phyloP scores from a whole-genome alignment of 1,284 basidiomycete genomes.

The Pseudozyma pruni region DNA sequence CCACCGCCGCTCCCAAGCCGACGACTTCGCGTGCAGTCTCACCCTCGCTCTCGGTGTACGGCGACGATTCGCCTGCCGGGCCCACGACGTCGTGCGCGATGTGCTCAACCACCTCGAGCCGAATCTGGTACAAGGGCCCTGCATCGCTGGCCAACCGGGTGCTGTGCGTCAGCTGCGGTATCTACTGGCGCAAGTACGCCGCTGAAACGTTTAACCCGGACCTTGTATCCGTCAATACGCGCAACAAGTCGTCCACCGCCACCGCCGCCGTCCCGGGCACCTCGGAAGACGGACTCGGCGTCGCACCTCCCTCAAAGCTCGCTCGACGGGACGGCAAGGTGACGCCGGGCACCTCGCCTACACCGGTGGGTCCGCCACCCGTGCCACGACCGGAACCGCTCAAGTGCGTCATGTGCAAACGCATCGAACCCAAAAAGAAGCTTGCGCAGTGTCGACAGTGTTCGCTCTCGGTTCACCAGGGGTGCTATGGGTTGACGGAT shows the following conservation, averaged over 20 bases:
- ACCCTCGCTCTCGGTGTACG: conserved; percentile 55
- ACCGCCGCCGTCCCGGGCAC: conserved; percentile 32
- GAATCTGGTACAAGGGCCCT: conserved; percentile 65
- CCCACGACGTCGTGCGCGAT: conserved; percentile 52
- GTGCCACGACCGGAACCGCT: conserved; percentile 46
- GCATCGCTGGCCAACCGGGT: conserved; percentile 52
- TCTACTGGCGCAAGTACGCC: conserved; percentile 67
- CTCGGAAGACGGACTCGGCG: conserved; percentile 51
- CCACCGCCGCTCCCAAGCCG: conserved; percentile 28
- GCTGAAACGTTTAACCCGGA: conserved; percentile 58
- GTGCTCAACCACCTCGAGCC: conserved; percentile 55
- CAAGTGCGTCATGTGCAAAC: conserved; percentile 63
- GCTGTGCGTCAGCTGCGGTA: conserved; percentile 63
- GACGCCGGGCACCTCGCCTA: conserved; percentile 24
- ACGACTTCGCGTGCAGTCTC: conserved; percentile 57
- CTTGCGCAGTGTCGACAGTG: conserved; percentile 61
- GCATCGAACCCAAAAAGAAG: conserved; percentile 62
- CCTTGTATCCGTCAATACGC: conserved; percentile 49
- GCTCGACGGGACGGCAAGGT: conserved; percentile 38
- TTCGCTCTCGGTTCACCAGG: conserved; percentile 62
- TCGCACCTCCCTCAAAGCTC: conserved; percentile 60
- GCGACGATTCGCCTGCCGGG: conserved; percentile 31
- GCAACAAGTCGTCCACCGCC: conserved; percentile 42
- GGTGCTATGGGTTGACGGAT: conserved; percentile 60
- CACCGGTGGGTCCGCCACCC: conserved; percentile 16